Evolutionary conservation across 2,329 filamentous ascomycete genomes (phyloP).

Genomic region (Colletotrichum orbiculare): DNA sequence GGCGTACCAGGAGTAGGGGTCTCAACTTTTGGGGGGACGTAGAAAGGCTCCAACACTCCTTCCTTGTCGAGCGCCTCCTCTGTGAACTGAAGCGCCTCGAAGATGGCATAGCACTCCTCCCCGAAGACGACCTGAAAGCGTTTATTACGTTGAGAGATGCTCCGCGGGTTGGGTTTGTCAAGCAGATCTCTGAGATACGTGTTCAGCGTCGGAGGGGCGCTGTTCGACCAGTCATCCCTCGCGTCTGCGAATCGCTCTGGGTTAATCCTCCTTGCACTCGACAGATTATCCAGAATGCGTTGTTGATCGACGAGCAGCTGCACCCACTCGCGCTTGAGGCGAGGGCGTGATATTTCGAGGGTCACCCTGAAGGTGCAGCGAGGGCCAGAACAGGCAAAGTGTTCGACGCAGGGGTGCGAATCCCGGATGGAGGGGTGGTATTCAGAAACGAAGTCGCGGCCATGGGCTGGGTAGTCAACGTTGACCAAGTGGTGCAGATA

Average conservation of each 20-base stretch:
- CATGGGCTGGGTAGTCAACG: conserved; percentile 1
- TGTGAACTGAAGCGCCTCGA: conserved; percentile 60
- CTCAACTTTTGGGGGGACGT: conserved; percentile 47
- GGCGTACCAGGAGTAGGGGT: conserved; percentile 42
- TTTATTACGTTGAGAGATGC: conserved; percentile 68
- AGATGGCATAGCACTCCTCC: conserved; percentile 59
- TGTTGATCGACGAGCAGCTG: conserved; percentile 57
- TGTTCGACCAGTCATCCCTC: conserved; percentile 51
- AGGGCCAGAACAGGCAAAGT: conserved; percentile 51
- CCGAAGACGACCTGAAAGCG: conserved; percentile 66
- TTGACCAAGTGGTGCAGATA: conserved; percentile 34
- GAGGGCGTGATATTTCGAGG: conserved; percentile 62
- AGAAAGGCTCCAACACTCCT: conserved; percentile 52
- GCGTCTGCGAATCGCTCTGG: conserved; percentile 60
- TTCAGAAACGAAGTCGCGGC: neutral
- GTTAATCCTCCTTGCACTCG: conserved; percentile 54
- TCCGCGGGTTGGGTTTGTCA: conserved; percentile 48
- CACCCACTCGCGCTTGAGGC: conserved; percentile 56
- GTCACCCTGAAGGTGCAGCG: conserved; percentile 55
- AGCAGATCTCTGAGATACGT: conserved; percentile 64
- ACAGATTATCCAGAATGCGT: conserved; percentile 54
- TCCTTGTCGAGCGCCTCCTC: conserved; percentile 52
- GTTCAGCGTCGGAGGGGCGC: conserved; percentile 58
- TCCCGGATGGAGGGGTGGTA: conserved; percentile 40
- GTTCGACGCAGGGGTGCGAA: conserved; percentile 42